Evolutionary conservation across 345 rosid species (phyloP).

Genomic region (Jatropha curcas): DNA sequence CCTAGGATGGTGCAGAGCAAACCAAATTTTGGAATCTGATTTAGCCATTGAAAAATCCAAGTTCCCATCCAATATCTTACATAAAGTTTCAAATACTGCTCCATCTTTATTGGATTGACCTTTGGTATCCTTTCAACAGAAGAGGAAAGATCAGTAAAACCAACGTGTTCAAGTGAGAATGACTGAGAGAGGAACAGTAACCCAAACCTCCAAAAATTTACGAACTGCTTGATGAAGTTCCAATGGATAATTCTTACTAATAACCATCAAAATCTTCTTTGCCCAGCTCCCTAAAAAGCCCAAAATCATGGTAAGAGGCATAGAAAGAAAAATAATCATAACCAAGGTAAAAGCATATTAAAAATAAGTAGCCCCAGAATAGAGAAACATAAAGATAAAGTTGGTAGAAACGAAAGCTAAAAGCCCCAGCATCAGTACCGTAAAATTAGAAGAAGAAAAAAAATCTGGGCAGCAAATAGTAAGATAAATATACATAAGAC

Average conservation of each 20-base stretch:
- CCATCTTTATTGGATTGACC: slow-evolving; percentile 51
- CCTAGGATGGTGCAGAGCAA: slow-evolving; percentile 84
- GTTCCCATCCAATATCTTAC: slow-evolving; percentile 60
- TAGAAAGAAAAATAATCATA: not conserved
- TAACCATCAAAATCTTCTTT: slow-evolving; percentile 55
- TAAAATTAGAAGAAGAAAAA: not conserved
- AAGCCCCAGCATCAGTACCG: not conserved
- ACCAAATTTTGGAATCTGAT: slow-evolving; percentile 80
- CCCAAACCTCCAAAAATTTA: slow-evolving; percentile 63
- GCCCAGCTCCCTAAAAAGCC: slow-evolving; percentile 66
- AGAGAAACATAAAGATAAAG: too few relatives aligned
- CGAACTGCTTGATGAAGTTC: slow-evolving; percentile 54
- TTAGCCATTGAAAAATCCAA: slow-evolving; percentile 42
- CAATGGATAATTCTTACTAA: slow-evolving; percentile 68
- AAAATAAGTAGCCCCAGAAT: not conserved
- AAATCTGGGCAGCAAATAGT: not conserved
- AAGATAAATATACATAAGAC: not conserved
- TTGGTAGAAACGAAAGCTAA: not conserved
- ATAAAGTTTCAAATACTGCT: slow-evolving; percentile 48
- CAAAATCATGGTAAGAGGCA: slow-evolving; percentile 12
- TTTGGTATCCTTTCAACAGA: slow-evolving; percentile 46
- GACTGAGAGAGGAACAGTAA: slow-evolving; percentile 8
- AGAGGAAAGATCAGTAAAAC: slow-evolving; percentile 2
- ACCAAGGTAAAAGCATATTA: not conserved
- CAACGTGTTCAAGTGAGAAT: not conserved